These are phyloP conservation scores for Pleomassaria siparia DNA, from an alignment of 2,329 filamentous ascomycete genomes.

Conservation along the genomic window DNA sequence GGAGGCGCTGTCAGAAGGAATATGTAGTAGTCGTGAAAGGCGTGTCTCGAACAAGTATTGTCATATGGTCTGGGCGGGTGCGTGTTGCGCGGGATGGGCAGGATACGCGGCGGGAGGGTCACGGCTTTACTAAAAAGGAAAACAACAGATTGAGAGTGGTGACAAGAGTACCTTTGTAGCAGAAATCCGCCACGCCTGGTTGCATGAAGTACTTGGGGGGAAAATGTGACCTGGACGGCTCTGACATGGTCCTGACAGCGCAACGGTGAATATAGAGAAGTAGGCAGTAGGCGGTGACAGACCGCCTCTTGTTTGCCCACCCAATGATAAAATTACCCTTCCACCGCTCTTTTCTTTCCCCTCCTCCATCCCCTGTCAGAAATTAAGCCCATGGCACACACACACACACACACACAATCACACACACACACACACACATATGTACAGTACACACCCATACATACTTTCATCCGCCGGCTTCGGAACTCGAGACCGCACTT, in stretches of 20 bases:
- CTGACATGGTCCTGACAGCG: constrained; percentile 32
- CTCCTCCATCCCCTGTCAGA: too few species aligned
- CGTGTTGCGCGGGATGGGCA: neutral
- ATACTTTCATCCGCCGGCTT: constrained; percentile 17
- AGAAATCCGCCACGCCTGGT: constrained; percentile 27
- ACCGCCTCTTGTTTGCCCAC: constrained; percentile 23
- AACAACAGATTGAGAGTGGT: constrained; percentile 11
- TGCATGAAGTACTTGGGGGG: constrained; percentile 31
- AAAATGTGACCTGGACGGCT: constrained; percentile 15
- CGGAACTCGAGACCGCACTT: constrained; percentile 26
- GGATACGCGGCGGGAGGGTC: neutral
- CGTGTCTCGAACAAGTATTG: constrained; percentile 32
- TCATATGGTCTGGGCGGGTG: constrained; percentile 28
- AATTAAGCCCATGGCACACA: neutral
- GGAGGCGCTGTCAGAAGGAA: constrained; percentile 40
- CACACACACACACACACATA: too few species aligned
- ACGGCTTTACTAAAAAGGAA: neutral
- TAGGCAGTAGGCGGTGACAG: constrained; percentile 35
- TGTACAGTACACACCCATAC: too few species aligned
- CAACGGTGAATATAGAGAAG: constrained; percentile 9
- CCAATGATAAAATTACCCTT: constrained; percentile 16
- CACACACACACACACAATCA: too few species aligned
- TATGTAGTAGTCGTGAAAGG: constrained; percentile 9
- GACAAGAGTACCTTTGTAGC: too few species aligned
- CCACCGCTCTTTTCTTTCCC: constrained; percentile 25